Evolutionary conservation across 129 eudicot genomes (phyloP), one percentile per base, ranked within the genome.

Genomic region (Chrysanthemum makinoi): DNA sequence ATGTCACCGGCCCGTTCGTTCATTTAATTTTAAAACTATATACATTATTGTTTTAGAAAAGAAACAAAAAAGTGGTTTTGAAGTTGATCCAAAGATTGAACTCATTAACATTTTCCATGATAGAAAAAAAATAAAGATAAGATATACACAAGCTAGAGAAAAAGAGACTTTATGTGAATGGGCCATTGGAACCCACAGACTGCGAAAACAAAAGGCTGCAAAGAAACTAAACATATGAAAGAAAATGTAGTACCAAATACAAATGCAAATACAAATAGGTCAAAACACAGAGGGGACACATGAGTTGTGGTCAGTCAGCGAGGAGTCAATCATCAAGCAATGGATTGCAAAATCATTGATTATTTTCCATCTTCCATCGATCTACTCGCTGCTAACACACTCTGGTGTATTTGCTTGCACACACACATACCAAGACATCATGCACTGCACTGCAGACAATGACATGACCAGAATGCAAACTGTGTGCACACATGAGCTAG

Each of bases 271-370:
- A 35, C 72, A 77, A 70, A 71, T 65, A 65, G 73, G 82, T 78
- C 77, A 78, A 78, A 78, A 78, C 62, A 72, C n/a, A 65, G 82
- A 71, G 82, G 82, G 77, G 82, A 78, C 82, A 78, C 82, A 78
- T 72, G 73, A 78, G 77, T 78, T 72, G 77, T 72, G 77, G 72
- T 78, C 73, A 78, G 82, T 78, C 82, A 78, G 82, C 77, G 82
- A 64, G 82, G 82, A 78, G 82, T 78, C 82, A 78, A 78, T 78
- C 82, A 78, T 78, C 28, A 78, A 78, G 82, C 82, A 78, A 78
- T 78, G 76, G 77, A 78, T 78, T 78, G 72, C 77, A 78, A 78
- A 78, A 78, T 78, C 82, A 78, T 78, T 78, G 82, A 78, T 78
- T 78, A 68, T 78, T 71, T 76, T 70, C 56, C 72, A 77, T 69